Evolutionary conservation across 2,329 filamentous ascomycete genomes (phyloP).

Genomic region (Claviceps maximensis): DNA sequence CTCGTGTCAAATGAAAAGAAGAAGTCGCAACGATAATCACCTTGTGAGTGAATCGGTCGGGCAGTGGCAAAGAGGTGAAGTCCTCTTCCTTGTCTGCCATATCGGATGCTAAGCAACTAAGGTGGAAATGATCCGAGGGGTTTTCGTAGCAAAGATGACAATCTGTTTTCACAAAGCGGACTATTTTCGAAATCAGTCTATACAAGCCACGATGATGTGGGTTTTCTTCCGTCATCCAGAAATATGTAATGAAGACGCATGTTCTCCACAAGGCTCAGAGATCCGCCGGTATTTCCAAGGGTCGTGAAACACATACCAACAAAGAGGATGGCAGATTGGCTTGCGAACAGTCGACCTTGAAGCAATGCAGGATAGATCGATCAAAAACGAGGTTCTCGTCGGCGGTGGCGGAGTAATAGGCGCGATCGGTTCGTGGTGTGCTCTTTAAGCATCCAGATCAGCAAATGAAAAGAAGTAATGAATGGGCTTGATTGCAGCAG

Average conservation of each 20-base stretch:
- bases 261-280: not conserved
- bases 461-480: not conserved
- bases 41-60: slow-evolving; percentile 77
- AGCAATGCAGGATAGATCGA: not conserved
- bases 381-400: slow-evolving; percentile 2
- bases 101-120: slow-evolving; percentile 11
- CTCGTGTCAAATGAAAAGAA: not conserved
- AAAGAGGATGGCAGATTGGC: not conserved
- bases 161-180: slow-evolving; percentile 10
- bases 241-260: not conserved
- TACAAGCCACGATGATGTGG: slow-evolving; percentile 12
- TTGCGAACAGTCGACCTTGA: not conserved
- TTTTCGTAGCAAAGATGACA: not conserved
- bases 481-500: not conserved
- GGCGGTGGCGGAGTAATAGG: not conserved
- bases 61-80: slow-evolving; percentile 62
- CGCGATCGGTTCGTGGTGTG: not conserved
- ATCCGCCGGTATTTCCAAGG: not conserved
- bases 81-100: slow-evolving; percentile 82
- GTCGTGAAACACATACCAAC: not conserved
- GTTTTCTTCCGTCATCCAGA: slow-evolving; percentile 11
- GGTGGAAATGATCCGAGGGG: slow-evolving; percentile 9
- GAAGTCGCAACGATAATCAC: slow-evolving; percentile 22
- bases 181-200: slow-evolving; percentile 20
- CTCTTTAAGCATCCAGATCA: not conserved